Conservation (phyloP, 2,329 filamentous ascomycete species). For the Botrytis sinoallii region DNA sequence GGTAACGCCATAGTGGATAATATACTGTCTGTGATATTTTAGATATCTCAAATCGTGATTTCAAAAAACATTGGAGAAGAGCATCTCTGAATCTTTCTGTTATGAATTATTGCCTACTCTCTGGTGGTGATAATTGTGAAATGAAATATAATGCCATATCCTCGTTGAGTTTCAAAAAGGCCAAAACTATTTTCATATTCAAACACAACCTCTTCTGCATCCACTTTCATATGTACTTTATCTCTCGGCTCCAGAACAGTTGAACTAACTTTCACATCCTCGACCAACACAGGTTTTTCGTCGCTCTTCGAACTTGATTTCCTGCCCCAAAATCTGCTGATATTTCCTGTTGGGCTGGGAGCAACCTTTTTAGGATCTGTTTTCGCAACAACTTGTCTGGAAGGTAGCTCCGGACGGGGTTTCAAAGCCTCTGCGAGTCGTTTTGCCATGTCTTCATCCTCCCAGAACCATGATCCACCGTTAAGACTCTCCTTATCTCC, state of each 20-base stretch:
- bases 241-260: slow-evolving; percentile 18
- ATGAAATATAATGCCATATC: slow-evolving; percentile 33
- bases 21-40: too few relatives aligned
- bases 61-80: too few relatives aligned
- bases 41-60: too few relatives aligned
- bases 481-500: slow-evolving; percentile 26
- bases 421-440: slow-evolving; percentile 29
- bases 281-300: not conserved
- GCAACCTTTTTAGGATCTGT: not conserved
- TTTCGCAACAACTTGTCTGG: slow-evolving; percentile 18
- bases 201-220: slow-evolving; percentile 49
- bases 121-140: slow-evolving; percentile 20
- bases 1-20: too few relatives aligned
- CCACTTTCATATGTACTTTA: slow-evolving; percentile 30
- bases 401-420: slow-evolving; percentile 23
- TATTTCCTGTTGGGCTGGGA: not conserved
- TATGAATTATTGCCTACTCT: not conserved
- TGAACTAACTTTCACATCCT: slow-evolving; percentile 5
- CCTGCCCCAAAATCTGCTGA: slow-evolving; percentile 25
- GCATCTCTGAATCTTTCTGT: not conserved
- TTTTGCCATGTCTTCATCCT: slow-evolving; percentile 31
- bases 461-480: slow-evolving; percentile 29
- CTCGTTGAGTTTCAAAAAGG: slow-evolving; percentile 44
- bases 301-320: slow-evolving; percentile 23
- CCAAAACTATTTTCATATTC: slow-evolving; percentile 70